Conservation (phyloP, 1,139 yeast genomes). For the Yamadazyma conglobata region DNA sequence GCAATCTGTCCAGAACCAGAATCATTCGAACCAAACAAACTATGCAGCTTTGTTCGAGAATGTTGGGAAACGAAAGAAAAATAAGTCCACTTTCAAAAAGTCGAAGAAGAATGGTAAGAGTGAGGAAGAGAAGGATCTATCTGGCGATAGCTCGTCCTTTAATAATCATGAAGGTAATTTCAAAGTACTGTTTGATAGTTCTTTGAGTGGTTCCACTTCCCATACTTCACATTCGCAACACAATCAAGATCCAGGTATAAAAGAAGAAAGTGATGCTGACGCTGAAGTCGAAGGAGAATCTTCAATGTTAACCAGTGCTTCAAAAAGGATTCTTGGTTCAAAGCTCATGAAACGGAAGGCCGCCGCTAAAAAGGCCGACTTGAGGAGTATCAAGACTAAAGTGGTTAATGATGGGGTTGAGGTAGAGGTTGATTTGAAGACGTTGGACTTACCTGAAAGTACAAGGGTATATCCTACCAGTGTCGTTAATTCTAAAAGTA, state of each 20-base stretch:
- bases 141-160: conserved; percentile 4
- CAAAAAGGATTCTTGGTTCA: conserved; percentile 40
- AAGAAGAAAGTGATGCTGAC: conserved; percentile 2
- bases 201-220: conserved; percentile 19
- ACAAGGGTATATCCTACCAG: conserved; percentile 37
- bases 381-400: conserved; percentile 18
- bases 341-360: conserved; percentile 24
- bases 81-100: conserved; percentile 15
- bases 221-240: conserved; percentile 17
- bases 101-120: conserved; percentile 8
- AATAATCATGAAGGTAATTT: conserved; percentile 5
- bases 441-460: conserved; percentile 41
- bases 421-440: conserved; percentile 40
- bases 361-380: conserved; percentile 19
- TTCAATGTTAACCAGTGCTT: conserved; percentile 30
- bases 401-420: conserved; percentile 30
- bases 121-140: conserved; percentile 11
- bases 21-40: conserved; percentile 30
- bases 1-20: background rate
- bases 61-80: conserved; percentile 41
- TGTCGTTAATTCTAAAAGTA: conserved; percentile 31
- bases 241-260: conserved; percentile 2
- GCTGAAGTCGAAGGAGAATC: conserved; percentile 4
- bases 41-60: conserved; percentile 46
- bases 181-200: conserved; percentile 15